Base-by-base conservation (phyloP, 2,329 filamentous ascomycete genomes). In the Microsporum canis region DNA sequence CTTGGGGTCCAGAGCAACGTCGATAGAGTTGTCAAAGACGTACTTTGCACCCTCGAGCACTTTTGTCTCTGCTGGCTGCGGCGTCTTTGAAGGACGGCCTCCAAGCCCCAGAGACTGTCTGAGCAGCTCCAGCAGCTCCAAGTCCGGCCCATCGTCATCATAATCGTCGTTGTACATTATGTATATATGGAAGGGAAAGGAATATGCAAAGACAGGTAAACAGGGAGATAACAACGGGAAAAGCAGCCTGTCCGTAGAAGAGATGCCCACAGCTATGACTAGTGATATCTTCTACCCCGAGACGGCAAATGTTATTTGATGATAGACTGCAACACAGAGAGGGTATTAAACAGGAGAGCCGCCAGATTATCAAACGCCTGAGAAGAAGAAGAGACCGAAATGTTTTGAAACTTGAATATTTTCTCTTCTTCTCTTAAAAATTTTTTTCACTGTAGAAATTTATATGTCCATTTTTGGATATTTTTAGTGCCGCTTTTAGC, bases 11-110 rank as follows among this genome's bases (percentile, higher is more conserved):
- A 99, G 79, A 8, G 90, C 89, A 38, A 99, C 90, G 71, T 99
- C 94, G 71, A 96, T 91, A 65, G 89, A 84, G 75, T 96, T 94
- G 77, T 96, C 85, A 76, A 88, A 95, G 69, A 97, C 86, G 75
- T 87, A 89, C 74, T 95, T 86, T 51, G 91, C 91, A 64, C 85
- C 83, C 65, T 89, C 80, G 3, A 97, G 82, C 45, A 97, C 91
- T 58, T 86, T 88, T 4, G 89, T 95, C 68, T 92, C 88, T 23
- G 88, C 82, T 31, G 33, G 51, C 31, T 29, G 51, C 3, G 72
- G 81, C 23, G 82, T 75, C 55, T 80, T 73, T 59, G 83, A 70
- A 31, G 77, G 73, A 23, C 79, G 76, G 61, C 82, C 82, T 60
- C 84, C 83, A 59, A 87, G 75, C 51, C 83, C 83, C 23, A 95